A percentile compares a stretch with the other conserved stretches of the same genome.
These are phyloP conservation scores for Metarhizium robertsii DNA, from an alignment of 2,329 filamentous ascomycete genomes.

Conservation along the genomic window DNA sequence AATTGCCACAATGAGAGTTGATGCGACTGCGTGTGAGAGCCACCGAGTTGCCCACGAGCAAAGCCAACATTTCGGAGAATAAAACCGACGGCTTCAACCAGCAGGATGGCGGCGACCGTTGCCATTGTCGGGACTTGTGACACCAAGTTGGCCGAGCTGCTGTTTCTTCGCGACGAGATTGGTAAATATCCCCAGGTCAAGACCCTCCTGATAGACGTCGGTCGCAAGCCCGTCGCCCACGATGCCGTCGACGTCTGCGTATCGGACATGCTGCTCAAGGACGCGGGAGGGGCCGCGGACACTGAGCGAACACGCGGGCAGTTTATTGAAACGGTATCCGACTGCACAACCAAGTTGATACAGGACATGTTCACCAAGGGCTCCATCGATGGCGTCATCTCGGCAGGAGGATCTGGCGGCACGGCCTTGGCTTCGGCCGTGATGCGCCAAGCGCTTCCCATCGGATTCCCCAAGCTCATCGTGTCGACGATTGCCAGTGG, in stretches of 20 bases:
- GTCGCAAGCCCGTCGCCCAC: conserved; percentile 32
- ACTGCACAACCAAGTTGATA: conserved; percentile 33
- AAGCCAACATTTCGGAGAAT: too few relatives aligned
- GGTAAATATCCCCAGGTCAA: conserved; percentile 11
- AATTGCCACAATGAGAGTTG: too few relatives aligned
- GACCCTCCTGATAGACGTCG: conserved; percentile 31
- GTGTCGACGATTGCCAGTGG: conserved; percentile 62
- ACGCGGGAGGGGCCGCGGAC: conserved; percentile 18
- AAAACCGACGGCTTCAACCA: not conserved
- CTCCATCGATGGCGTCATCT: conserved; percentile 45
- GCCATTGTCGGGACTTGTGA: conserved; percentile 54
- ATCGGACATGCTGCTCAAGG: conserved; percentile 27
- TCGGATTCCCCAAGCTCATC: conserved; percentile 62
- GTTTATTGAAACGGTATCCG: conserved; percentile 47
- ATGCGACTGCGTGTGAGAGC: too few relatives aligned
- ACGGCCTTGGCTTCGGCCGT: conserved; percentile 50
- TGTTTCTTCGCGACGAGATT: conserved; percentile 42
- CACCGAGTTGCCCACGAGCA: too few relatives aligned
- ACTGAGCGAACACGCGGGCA: conserved; percentile 35
- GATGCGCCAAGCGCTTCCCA: conserved; percentile 51
- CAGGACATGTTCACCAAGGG: conserved; percentile 24
- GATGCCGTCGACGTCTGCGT: conserved; percentile 38
- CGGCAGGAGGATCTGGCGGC: conserved; percentile 53
- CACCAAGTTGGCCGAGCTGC: conserved; percentile 51
- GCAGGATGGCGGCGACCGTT: conserved; percentile 26